Conservation (phyloP, 2,329 filamentous ascomycete species). For the Arthrobotrys sphaeroides region DNA sequence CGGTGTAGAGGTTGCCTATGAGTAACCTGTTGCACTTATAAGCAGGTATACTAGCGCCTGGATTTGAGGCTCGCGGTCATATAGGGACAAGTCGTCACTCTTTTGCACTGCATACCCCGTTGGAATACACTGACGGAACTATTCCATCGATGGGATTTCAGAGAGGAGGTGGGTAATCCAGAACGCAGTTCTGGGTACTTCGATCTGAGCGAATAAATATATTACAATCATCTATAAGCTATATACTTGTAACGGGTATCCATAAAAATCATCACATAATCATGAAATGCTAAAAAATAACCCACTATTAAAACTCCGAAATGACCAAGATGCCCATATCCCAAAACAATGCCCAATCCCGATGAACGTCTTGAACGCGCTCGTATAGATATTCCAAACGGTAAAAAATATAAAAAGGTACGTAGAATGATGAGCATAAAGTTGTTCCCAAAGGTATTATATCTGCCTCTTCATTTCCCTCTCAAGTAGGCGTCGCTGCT, state of each 20-base stretch:
- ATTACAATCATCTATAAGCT: constrained; percentile 24
- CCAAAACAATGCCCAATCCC: background rate
- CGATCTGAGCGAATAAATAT: too few relatives aligned
- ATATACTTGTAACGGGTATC: constrained; percentile 43
- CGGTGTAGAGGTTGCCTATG: constrained; percentile 19
- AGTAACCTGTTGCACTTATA: background rate
- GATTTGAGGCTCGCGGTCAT: too few relatives aligned
- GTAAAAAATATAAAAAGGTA: background rate
- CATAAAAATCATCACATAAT: constrained; percentile 46
- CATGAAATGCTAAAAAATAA: constrained; percentile 13
- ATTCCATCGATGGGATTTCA: too few relatives aligned
- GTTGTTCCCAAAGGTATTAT: too few relatives aligned
- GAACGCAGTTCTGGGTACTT: too few relatives aligned
- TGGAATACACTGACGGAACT: too few relatives aligned
- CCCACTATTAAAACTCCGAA: constrained; percentile 26
- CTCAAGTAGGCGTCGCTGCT: constrained; percentile 41
- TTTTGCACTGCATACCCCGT: too few relatives aligned
- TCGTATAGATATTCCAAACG: background rate
- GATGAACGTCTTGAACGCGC: background rate
- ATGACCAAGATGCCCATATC: background rate
- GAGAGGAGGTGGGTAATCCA: too few relatives aligned
- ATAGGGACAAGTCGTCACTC: too few relatives aligned
- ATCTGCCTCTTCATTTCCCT: constrained; percentile 55
- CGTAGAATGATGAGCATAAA: too few relatives aligned
- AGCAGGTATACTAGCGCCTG: too few relatives aligned